Evolutionary conservation across 345 rosid species (phyloP).

Genomic region (Populus alba): DNA sequence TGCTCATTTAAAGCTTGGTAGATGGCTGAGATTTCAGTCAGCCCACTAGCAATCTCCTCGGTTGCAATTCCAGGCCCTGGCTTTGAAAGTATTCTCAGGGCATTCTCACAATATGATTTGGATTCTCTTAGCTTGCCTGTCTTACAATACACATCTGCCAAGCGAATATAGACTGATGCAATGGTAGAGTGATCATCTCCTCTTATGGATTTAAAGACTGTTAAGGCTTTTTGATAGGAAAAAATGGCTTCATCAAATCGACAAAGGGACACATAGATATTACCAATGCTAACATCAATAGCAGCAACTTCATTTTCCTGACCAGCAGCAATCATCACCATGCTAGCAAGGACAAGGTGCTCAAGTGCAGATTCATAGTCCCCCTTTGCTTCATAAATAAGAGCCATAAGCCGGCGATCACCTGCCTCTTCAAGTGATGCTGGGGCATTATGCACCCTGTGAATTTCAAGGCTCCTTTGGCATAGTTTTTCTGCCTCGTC

Average conservation of each 20-base stretch:
- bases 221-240: constrained; percentile 95
- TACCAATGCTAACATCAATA: constrained; percentile 90
- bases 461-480: constrained; percentile 83
- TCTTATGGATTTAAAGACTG: constrained; percentile 80
- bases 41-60: constrained; percentile 83
- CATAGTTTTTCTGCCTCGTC: constrained; percentile 89
- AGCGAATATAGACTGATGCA: constrained; percentile 81
- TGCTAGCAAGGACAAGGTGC: constrained; percentile 95
- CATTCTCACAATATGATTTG: constrained; percentile 84
- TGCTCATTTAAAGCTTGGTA: constrained; percentile 91
- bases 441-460: constrained; percentile 75
- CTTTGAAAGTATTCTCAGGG: constrained; percentile 79
- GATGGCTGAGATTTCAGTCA: constrained; percentile 85
- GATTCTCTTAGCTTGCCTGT: constrained; percentile 95
- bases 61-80: constrained; percentile 82
- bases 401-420: constrained; percentile 89
- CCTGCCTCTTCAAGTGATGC: constrained; percentile 92
- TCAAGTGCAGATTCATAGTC: constrained; percentile 88
- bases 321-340: constrained; percentile 88
- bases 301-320: constrained; percentile 92
- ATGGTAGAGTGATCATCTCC: constrained; percentile 88
- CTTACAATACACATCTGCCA: constrained; percentile 86
- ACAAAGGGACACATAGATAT: constrained; percentile 69
- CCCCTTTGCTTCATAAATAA: constrained; percentile 90
- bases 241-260: constrained; percentile 94